Evolutionary conservation across 176 grass and related monocot genomes (phyloP).

Genomic region (Triticum aestivum): IWGSC_CS_RefSeq_v2.1 NC_057804.1:597379263-597379762

Average conservation of each 20-base stretch:
- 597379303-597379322: slow-evolving; percentile 21
- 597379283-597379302: slow-evolving; percentile 4
- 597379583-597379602: slow-evolving; percentile 3
- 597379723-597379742: slow-evolving; percentile 92
- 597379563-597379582: slow-evolving; percentile 61
- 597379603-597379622: background rate
- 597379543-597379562: slow-evolving; percentile 93
- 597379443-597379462: slow-evolving; percentile 29
- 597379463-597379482: slow-evolving; percentile 5
- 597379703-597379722: slow-evolving; percentile 79
- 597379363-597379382: background rate
- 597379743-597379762: slow-evolving; percentile 97
- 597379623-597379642: slow-evolving; percentile 27
- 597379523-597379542: slow-evolving; percentile 96
- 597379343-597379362: slow-evolving; percentile 20
- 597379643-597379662: slow-evolving; percentile 68
- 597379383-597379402: background rate
- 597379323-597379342: slow-evolving; percentile 19
- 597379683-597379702: slow-evolving; percentile 87
- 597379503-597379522: slow-evolving; percentile 96
- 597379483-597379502: slow-evolving; percentile 93
- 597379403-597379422: slow-evolving; percentile 13
- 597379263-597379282: background rate
- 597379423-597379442: slow-evolving; percentile 19
- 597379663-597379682: slow-evolving; percentile 90